A percentile compares a stretch with the other conserved stretches of the same genome.
These are phyloP conservation scores for Neurospora cerealis DNA, from an alignment of 495 filamentous ascomycete species.

Conservation along the genomic window DNA sequence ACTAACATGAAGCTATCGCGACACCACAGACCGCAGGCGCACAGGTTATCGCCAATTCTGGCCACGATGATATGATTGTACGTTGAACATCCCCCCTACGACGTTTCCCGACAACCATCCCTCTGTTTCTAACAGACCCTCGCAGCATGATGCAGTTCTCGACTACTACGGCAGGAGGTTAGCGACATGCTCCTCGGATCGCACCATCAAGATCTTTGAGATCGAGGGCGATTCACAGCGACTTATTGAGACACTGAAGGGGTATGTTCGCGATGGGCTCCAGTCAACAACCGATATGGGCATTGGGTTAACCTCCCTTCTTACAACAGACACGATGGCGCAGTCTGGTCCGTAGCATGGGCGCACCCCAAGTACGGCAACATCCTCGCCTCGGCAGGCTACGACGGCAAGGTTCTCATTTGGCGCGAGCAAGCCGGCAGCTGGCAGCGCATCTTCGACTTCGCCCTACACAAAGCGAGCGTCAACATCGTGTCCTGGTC, in stretches of 20 bases:
- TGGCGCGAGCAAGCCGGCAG: slow-evolving; percentile 76
- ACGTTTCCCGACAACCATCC: not conserved
- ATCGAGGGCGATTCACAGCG: slow-evolving; percentile 90
- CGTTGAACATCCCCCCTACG: slow-evolving; percentile 25
- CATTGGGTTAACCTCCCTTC: slow-evolving; percentile 9
- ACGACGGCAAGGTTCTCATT: slow-evolving; percentile 96
- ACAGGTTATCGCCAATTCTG: slow-evolving; percentile 28
- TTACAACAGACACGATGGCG: slow-evolving; percentile 70
- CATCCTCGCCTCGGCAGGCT: slow-evolving; percentile 87
- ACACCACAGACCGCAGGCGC: slow-evolving; percentile 17
- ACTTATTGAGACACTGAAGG: slow-evolving; percentile 85
- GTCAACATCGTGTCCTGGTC: slow-evolving; percentile 96
- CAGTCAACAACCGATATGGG: not conserved
- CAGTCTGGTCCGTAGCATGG: slow-evolving; percentile 96
- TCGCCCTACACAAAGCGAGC: slow-evolving; percentile 80
- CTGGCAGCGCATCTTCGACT: slow-evolving; percentile 82
- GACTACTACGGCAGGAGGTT: slow-evolving; percentile 97
- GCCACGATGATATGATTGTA: slow-evolving; percentile 99
- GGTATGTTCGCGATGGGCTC: slow-evolving; percentile 42
- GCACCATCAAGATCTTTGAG: slow-evolving; percentile 98
- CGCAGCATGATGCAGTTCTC: slow-evolving; percentile 89
- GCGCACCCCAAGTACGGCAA: slow-evolving; percentile 97
- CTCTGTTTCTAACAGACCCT: not conserved
- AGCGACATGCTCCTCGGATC: slow-evolving; percentile 95
- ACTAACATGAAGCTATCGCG: not conserved